Evolutionary conservation across 2,329 filamentous ascomycete genomes (phyloP).

Genomic region (Lecanoromycetidae sp.): DNA sequence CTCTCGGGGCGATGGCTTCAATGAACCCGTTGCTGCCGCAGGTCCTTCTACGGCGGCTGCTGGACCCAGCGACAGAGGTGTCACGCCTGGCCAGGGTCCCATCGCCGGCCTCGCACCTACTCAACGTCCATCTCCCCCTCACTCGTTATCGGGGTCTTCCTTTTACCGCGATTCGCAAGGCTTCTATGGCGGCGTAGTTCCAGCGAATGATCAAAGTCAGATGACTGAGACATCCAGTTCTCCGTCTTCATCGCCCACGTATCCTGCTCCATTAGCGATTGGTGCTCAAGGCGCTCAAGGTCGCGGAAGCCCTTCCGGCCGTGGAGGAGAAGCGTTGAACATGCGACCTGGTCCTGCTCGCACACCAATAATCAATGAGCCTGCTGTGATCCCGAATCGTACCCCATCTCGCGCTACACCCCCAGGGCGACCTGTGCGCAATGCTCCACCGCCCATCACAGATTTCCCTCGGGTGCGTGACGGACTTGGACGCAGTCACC

Average conservation of each 20-base stretch:
- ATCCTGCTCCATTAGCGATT: constrained; percentile 9
- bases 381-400: constrained; percentile 12
- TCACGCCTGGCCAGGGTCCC: constrained; percentile 10
- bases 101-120: constrained; percentile 11
- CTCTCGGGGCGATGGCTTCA: constrained; percentile 36
- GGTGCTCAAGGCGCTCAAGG: constrained; percentile 17
- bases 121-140: constrained; percentile 14
- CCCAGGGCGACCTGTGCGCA: constrained; percentile 5
- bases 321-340: constrained; percentile 24
- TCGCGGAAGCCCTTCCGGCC: constrained; percentile 17
- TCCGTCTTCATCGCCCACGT: constrained; percentile 16
- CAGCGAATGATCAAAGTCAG: constrained; percentile 8
- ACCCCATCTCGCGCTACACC: constrained; percentile 1
- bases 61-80: constrained; percentile 2
- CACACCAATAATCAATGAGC: constrained; percentile 27
- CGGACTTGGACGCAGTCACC: constrained; percentile 18
- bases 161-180: constrained; percentile 24
- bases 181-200: constrained; percentile 21
- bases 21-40: constrained; percentile 22
- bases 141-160: constrained; percentile 21
- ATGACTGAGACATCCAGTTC: constrained; percentile 14
- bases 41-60: constrained; percentile 5
- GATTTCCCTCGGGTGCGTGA: constrained; percentile 10
- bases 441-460: constrained; percentile 13
- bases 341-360: constrained; percentile 33